A percentile compares a stretch with the other conserved stretches of the same genome.
phyloP scores from a whole-genome alignment of 192 early-diverging fungal species.

The Rhizophlyctis rosea region DNA sequence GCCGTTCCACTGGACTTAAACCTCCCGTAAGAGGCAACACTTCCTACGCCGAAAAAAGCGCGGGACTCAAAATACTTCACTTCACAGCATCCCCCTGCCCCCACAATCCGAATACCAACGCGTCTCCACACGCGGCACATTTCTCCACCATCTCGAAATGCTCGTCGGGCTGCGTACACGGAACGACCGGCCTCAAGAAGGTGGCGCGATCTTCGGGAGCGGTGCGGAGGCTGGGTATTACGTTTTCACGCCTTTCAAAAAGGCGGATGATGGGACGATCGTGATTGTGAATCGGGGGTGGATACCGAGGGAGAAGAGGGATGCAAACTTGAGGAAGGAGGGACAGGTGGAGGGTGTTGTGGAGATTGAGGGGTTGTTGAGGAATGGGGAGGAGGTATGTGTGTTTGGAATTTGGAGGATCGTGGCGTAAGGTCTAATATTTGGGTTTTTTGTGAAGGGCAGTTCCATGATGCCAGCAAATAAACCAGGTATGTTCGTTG shows the following conservation, averaged over 20 bases:
- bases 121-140: conserved; percentile 66
- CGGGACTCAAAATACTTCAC: neutral
- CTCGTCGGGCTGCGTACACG: conserved; percentile 70
- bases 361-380: conserved; percentile 7
- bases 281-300: conserved; percentile 88
- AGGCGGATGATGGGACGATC: conserved; percentile 37
- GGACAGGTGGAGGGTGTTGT: conserved; percentile 13
- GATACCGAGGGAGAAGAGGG: conserved; percentile 62
- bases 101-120: conserved; percentile 63
- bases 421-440: neutral
- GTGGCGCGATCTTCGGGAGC: conserved; percentile 15
- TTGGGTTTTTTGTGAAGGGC: conserved; percentile 16
- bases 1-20: no score
- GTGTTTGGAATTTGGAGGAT: neutral
- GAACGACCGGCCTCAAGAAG: conserved; percentile 11
- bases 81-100: conserved; percentile 41
- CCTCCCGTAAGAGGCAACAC: no score
- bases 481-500: conserved; percentile 15
- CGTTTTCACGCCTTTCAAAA: conserved; percentile 36
- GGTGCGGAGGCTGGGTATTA: conserved; percentile 28
- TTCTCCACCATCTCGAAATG: conserved; percentile 73
- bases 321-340: neutral
- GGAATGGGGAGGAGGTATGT: conserved; percentile 19
- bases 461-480: conserved; percentile 20
- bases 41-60: neutral